phyloP scores from a whole-genome alignment of 1,284 basidiomycete species.

The Takashimella tepidaria region DNA sequence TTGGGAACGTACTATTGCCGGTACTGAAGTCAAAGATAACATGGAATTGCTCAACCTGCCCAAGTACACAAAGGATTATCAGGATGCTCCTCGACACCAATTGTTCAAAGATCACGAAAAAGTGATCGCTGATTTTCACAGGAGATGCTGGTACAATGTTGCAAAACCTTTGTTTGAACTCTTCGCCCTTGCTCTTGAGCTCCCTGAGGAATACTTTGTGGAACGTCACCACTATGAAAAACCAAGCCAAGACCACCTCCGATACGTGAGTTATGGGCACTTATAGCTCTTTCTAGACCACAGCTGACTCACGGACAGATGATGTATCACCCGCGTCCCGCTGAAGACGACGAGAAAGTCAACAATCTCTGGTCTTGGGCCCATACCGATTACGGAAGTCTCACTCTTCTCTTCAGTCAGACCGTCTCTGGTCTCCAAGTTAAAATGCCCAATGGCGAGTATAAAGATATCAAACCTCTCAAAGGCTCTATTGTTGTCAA shows the following conservation, averaged over 20 bases:
- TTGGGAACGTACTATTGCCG: conserved; percentile 26
- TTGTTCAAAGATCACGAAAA: conserved; percentile 21
- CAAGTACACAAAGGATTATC: conserved; percentile 26
- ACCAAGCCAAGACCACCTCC: conserved; percentile 29
- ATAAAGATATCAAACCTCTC: conserved; percentile 28
- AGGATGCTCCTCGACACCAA: conserved; percentile 23
- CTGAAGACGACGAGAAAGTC: conserved; percentile 28
- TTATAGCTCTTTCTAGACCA: neutral
- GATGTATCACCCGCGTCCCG: conserved; percentile 30
- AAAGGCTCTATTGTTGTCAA: conserved; percentile 31
- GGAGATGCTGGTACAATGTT: conserved; percentile 20
- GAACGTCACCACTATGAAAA: conserved; percentile 29
- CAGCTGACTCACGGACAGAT: conserved; percentile 16
- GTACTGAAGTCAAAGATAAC: conserved; percentile 31
- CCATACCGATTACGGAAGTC: conserved; percentile 30
- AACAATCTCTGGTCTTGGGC: conserved; percentile 31
- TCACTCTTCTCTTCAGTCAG: conserved; percentile 34
- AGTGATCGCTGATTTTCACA: conserved; percentile 14
- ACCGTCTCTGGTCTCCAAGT: conserved; percentile 34
- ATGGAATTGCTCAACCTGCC: conserved; percentile 32
- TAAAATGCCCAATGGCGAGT: conserved; percentile 26
- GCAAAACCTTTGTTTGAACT: conserved; percentile 15
- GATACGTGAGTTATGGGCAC: conserved; percentile 24
- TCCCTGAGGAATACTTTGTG: conserved; percentile 39
- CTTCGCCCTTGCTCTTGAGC: conserved; percentile 35